These are phyloP conservation scores for Eucalyptus pumila DNA, from an alignment of 345 rosid species.

Conservation along the genomic window DNA sequence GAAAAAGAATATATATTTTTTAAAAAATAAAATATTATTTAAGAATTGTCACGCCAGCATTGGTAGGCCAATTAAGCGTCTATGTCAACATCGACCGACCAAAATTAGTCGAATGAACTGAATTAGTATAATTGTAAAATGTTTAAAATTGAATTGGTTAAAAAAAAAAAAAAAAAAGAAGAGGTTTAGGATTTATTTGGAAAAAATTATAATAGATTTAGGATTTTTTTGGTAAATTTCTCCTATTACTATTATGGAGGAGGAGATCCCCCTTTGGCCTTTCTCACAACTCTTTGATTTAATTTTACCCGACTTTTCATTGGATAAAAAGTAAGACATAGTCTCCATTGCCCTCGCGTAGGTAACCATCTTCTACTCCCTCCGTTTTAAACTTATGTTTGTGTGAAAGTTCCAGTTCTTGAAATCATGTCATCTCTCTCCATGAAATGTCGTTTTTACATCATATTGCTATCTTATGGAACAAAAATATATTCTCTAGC, in stretches of 20 bases:
- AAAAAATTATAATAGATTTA: fast-evolving
- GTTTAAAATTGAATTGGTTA: fast-evolving
- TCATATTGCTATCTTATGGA: background rate
- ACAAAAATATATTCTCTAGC: background rate
- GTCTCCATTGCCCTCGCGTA: background rate
- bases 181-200: fast-evolving
- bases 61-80: fast-evolving
- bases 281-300: background rate
- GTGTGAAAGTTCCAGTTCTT: background rate
- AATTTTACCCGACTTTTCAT: background rate
- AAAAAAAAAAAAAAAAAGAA: too few species aligned
- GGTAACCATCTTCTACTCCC: background rate
- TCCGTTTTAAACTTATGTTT: background rate
- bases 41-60: fast-evolving
- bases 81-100: fast-evolving
- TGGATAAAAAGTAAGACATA: background rate
- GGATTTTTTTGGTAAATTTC: fast-evolving
- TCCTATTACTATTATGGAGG: background rate
- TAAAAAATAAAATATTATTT: too few species aligned
- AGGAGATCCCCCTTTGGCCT: background rate
- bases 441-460: background rate
- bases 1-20: fast-evolving
- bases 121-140: fast-evolving
- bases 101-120: fast-evolving
- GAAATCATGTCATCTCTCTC: background rate